These are phyloP conservation scores for Podospora didyma DNA, from an alignment of 495 filamentous ascomycete genomes.

Conservation along the genomic window DNA sequence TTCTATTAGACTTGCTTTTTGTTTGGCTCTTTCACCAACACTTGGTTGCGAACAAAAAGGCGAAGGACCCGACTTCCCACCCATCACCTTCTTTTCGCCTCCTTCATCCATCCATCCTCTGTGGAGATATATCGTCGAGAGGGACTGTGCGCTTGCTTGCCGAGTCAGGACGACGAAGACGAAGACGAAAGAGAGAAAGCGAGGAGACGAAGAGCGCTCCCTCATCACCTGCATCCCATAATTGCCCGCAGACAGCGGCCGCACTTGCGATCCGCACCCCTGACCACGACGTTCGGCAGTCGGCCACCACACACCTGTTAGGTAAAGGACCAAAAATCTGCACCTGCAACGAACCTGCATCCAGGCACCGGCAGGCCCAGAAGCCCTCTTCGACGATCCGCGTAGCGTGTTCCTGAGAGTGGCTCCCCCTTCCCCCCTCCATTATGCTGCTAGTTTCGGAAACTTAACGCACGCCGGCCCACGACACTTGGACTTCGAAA, in stretches of 20 bases:
- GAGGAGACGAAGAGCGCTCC: background rate
- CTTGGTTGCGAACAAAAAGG: background rate
- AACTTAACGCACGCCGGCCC: constrained; percentile 20
- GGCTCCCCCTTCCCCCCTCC: background rate
- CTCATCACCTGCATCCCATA: constrained; percentile 2
- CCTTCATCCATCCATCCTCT: background rate
- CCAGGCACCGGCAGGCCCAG: constrained; percentile 21
- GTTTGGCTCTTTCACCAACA: no score
- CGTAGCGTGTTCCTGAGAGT: constrained; percentile 20
- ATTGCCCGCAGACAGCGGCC: background rate
- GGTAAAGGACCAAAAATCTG: constrained; percentile 18
- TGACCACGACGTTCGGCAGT: constrained; percentile 18
- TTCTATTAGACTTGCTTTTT: background rate
- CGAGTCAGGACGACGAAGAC: constrained; percentile 2
- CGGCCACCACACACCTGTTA: constrained; percentile 18
- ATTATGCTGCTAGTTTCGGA: constrained; percentile 26
- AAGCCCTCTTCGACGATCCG: constrained; percentile 22
- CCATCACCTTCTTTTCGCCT: background rate
- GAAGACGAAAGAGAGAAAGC: background rate
- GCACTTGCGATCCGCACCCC: constrained; percentile 4
- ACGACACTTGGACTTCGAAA: constrained; percentile 26
- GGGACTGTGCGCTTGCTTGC: constrained; percentile 9
- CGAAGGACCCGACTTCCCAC: background rate
- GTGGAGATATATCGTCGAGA: constrained; percentile 3
- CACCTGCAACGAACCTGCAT: constrained; percentile 26